Evolutionary conservation across 306 rosid species (phyloP).

Genomic region (Rosa multiflora): DNA sequence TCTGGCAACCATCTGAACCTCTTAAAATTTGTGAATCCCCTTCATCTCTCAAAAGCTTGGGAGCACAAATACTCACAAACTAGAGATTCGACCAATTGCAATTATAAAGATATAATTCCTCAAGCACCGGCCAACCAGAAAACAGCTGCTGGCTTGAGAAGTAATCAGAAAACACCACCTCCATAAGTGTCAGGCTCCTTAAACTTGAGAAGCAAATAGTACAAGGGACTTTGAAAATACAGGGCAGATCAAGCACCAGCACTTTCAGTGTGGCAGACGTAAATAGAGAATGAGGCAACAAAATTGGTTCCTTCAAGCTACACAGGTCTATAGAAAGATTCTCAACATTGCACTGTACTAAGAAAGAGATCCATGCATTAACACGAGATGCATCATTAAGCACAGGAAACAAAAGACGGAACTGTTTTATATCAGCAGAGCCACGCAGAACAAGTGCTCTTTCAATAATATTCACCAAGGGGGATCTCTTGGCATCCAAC

Average conservation of each 20-base stretch:
- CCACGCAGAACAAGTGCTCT: slow-evolving; percentile 14
- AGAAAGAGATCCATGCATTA: neutral
- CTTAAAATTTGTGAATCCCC: too few species aligned
- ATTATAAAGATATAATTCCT: neutral
- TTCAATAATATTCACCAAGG: neutral
- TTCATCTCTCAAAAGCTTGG: neutral
- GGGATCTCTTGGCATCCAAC: neutral
- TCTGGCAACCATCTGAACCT: neutral
- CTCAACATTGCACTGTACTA: neutral
- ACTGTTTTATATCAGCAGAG: neutral
- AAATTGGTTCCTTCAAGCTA: neutral
- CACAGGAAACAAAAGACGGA: neutral
- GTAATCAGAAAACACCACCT: neutral
- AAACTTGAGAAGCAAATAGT: neutral
- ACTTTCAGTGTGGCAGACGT: neutral
- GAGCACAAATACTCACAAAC: slow-evolving; percentile 3
- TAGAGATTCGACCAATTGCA: slow-evolving; percentile 1
- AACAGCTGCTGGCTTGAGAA: neutral
- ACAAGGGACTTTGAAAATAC: neutral
- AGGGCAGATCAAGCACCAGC: neutral
- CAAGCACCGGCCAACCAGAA: neutral
- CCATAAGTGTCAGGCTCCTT: neutral
- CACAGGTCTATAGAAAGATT: neutral
- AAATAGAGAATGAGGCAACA: neutral
- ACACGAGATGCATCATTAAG: neutral